These are phyloP conservation scores for Pachyrhizus erosus DNA, from an alignment of 306 rosid species.

Conservation along the genomic window DNA sequence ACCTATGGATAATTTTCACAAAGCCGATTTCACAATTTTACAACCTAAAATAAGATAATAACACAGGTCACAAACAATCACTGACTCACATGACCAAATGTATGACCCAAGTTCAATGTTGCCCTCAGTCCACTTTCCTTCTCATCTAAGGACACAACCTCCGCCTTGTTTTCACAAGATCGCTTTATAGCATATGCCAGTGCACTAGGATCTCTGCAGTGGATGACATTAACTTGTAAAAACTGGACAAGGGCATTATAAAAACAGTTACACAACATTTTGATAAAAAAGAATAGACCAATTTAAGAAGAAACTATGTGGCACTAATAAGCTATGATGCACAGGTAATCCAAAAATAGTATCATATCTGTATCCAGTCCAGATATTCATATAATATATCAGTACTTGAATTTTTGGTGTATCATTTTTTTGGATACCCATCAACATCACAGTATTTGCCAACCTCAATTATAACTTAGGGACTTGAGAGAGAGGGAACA, in stretches of 20 bases:
- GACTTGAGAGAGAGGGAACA: background rate
- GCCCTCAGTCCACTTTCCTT: conserved; percentile 97
- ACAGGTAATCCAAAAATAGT: background rate
- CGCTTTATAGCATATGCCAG: conserved; percentile 91
- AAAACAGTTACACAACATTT: conserved; percentile 21
- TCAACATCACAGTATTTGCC: background rate
- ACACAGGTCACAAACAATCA: conserved; percentile 33
- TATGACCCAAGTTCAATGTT: conserved; percentile 94
- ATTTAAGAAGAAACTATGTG: background rate
- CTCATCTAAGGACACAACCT: conserved; percentile 94
- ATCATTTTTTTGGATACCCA: background rate
- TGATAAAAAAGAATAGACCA: conserved; percentile 25
- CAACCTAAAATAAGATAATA: conserved; percentile 33
- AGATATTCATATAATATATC: background rate
- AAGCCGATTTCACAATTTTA: conserved; percentile 16
- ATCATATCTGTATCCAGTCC: background rate
- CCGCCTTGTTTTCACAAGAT: conserved; percentile 95
- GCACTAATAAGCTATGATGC: background rate
- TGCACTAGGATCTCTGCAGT: conserved; percentile 80
- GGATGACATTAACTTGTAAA: conserved; percentile 36
- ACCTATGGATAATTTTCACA: background rate
- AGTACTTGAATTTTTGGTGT: background rate
- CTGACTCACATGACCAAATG: conserved; percentile 98
- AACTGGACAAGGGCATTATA: background rate
- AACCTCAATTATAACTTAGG: conserved; percentile 19